These are phyloP conservation scores for Rhododendron williamsianum DNA, from an alignment of 148 eudicot species.

Conservation along the genomic window DNA sequence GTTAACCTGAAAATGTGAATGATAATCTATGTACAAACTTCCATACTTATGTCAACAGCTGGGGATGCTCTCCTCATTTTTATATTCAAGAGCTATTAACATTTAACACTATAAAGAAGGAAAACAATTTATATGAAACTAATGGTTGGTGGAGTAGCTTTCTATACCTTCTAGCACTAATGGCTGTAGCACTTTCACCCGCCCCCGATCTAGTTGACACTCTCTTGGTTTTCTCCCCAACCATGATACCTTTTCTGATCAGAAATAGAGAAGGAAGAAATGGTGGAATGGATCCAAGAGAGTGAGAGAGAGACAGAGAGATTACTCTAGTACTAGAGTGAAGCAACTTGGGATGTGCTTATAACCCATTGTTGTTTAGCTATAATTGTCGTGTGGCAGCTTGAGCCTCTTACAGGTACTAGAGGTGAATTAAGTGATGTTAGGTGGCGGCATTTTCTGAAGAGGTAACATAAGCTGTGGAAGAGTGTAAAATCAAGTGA, in stretches of 20 bases:
- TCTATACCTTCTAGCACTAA: slow-evolving; percentile 1
- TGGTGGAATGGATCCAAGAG: neutral
- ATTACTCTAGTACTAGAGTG: neutral
- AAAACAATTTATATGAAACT: neutral
- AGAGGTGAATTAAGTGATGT: neutral
- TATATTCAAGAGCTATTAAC: neutral
- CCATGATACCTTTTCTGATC: neutral
- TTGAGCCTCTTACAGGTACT: neutral
- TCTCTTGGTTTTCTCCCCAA: neutral
- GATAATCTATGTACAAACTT: neutral
- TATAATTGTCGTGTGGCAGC: neutral
- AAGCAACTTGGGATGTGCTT: neutral
- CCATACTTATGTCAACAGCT: neutral
- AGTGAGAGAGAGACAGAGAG: neutral
- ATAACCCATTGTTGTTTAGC: slow-evolving; percentile 1
- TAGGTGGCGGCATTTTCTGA: neutral
- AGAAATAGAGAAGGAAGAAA: neutral
- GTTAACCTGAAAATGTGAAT: neutral
- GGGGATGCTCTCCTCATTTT: neutral
- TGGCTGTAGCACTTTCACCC: neutral
- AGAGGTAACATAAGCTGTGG: neutral
- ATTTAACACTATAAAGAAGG: neutral
- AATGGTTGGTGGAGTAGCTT: neutral
- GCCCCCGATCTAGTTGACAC: neutral
- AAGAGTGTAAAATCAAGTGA: neutral